A percentile compares a stretch with the other conserved stretches of the same genome.
Evolutionary conservation across 1,139 yeast species (phyloP).

Genomic region (Saccharomyces hybrid): DNA sequence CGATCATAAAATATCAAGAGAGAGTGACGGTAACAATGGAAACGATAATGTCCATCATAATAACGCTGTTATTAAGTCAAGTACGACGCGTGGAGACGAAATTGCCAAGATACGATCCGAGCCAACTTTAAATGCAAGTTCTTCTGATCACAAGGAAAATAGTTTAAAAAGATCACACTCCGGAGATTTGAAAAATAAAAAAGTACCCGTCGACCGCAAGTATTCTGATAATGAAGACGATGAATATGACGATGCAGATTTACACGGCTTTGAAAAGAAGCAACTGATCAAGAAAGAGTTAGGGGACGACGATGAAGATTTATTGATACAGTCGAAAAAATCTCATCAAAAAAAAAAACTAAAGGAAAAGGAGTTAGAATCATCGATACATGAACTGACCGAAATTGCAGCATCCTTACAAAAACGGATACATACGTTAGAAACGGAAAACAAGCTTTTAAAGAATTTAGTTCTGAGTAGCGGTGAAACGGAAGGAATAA

Average conservation of each 20-base stretch:
- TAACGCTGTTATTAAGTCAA: background rate
- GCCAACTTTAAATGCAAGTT: background rate
- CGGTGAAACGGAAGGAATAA: slow-evolving; percentile 23
- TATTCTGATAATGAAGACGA: background rate
- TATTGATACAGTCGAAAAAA: slow-evolving; percentile 1
- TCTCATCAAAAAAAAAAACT: slow-evolving; percentile 47
- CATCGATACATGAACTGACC: slow-evolving; percentile 51
- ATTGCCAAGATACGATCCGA: background rate
- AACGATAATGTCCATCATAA: background rate
- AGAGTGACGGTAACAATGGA: background rate
- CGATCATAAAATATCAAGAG: background rate
- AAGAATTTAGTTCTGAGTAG: slow-evolving; percentile 67
- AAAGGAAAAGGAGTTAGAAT: slow-evolving; percentile 80
- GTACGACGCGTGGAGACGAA: background rate
- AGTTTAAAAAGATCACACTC: background rate
- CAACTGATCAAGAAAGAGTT: background rate
- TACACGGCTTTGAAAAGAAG: background rate
- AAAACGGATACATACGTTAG: slow-evolving; percentile 55
- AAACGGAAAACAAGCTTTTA: slow-evolving; percentile 77
- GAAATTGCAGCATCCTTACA: slow-evolving; percentile 56
- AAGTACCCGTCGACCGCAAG: background rate
- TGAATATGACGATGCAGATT: background rate
- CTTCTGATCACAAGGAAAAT: background rate
- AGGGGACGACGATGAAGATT: slow-evolving; percentile 2
- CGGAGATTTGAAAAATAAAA: background rate